Percentiles rank a stretch among this genome's conserved stretches.
These are phyloP conservation scores for Raffaelea albimanens DNA, from an alignment of 2,329 filamentous ascomycete species.

Conservation along the genomic window DNA sequence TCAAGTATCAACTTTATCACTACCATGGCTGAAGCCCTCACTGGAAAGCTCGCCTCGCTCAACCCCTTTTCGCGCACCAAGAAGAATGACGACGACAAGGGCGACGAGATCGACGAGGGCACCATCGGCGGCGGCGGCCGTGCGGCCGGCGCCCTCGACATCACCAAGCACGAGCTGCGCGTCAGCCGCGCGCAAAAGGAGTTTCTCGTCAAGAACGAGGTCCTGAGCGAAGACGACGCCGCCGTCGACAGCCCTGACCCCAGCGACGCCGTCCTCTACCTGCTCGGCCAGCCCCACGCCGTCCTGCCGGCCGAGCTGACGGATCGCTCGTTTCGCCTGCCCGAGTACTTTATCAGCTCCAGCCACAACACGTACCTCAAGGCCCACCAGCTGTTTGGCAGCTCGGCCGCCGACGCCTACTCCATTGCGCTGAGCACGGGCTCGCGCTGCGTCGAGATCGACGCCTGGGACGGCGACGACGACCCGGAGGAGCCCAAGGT, in stretches of 20 bases:
- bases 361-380: conserved; percentile 66
- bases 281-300: conserved; percentile 50
- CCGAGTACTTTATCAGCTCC: conserved; percentile 64
- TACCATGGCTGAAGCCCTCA: conserved; percentile 23
- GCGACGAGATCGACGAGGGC: conserved; percentile 38
- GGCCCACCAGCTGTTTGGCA: conserved; percentile 59
- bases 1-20: conserved; percentile 27
- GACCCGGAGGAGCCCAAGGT: conserved; percentile 54
- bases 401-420: conserved; percentile 53
- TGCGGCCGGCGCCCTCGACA: conserved; percentile 23
- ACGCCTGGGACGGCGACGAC: conserved; percentile 5
- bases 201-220: conserved; percentile 42
- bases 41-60: conserved; percentile 14
- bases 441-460: conserved; percentile 54
- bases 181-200: conserved; percentile 49
- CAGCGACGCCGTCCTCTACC: conserved; percentile 33
- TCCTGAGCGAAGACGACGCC: conserved; percentile 39
- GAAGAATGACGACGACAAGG: conserved; percentile 36
- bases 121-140: conserved; percentile 28
- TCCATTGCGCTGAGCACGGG: conserved; percentile 52
- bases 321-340: conserved; percentile 50
- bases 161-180: conserved; percentile 42
- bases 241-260: conserved; percentile 29
- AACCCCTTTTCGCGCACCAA: conserved; percentile 26
- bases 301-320: conserved; percentile 43